Conservation (phyloP, 352 stramenopile species). For the Phytophthora cryptogea region DNA sequence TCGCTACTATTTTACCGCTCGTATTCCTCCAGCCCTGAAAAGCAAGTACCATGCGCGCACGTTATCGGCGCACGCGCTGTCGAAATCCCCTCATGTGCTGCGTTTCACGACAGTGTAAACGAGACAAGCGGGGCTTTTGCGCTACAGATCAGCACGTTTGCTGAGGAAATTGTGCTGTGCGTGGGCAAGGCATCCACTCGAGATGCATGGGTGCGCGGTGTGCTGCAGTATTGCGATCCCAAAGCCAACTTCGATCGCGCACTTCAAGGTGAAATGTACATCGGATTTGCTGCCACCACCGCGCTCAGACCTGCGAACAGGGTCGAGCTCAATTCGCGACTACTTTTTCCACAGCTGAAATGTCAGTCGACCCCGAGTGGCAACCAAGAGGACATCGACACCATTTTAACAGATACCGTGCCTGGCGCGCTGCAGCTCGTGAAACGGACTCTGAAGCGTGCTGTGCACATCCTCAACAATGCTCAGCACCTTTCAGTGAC, state of each 20-base stretch:
- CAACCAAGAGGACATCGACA: constrained; percentile 3
- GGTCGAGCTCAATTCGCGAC: constrained; percentile 65
- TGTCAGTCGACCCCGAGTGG: background rate
- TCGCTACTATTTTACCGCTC: constrained; percentile 71
- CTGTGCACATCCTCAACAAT: constrained; percentile 44
- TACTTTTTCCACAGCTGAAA: constrained; percentile 52
- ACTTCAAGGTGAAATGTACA: constrained; percentile 40
- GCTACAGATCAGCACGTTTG: constrained; percentile 74
- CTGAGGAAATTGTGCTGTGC: constrained; percentile 77
- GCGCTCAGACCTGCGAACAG: constrained; percentile 54
- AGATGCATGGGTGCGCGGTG: constrained; percentile 65
- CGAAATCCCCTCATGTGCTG: constrained; percentile 27
- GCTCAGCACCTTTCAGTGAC: constrained; percentile 45
- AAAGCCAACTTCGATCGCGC: constrained; percentile 51
- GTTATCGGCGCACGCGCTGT: constrained; percentile 60
- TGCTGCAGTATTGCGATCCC: constrained; percentile 61
- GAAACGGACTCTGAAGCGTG: constrained; percentile 35
- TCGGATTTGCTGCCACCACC: constrained; percentile 41
- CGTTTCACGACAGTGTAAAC: constrained; percentile 11
- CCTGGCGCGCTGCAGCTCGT: constrained; percentile 28
- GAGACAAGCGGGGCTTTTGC: constrained; percentile 44
- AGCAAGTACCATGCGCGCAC: constrained; percentile 43
- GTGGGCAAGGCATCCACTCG: constrained; percentile 62
- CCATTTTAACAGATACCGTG: constrained; percentile 14
- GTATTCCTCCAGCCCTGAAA: constrained; percentile 60